A percentile compares a stretch with the other conserved stretches of the same genome.
phyloP scores from a whole-genome alignment of 2,329 filamentous ascomycete genomes.

The Neurospora crassa region DNA sequence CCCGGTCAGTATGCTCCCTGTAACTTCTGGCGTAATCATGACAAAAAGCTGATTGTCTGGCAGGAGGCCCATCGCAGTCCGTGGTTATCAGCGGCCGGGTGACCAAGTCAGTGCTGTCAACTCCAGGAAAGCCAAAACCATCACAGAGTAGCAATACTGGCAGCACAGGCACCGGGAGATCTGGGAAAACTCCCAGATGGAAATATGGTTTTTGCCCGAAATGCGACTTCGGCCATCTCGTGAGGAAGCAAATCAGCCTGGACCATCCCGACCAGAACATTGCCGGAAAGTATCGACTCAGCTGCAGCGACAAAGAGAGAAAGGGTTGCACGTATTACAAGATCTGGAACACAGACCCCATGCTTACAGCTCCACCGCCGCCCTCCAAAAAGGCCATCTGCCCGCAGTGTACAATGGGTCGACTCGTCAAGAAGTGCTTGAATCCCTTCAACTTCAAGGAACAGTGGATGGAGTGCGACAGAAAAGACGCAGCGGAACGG shows the following conservation, averaged over 20 bases:
- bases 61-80: background rate
- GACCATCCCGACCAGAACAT: background rate
- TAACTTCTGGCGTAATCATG: background rate
- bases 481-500: constrained; percentile 1
- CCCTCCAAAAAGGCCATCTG: background rate
- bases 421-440: background rate
- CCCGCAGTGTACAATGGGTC: constrained; percentile 1
- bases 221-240: constrained; percentile 8
- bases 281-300: background rate
- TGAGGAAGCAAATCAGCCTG: constrained; percentile 7
- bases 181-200: background rate
- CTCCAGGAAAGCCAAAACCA: constrained; percentile 1
- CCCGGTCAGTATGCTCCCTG: background rate
- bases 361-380: background rate
- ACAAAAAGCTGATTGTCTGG: background rate
- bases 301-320: constrained; percentile 3
- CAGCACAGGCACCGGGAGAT: background rate
- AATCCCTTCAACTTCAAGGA: constrained; percentile 3
- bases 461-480: constrained; percentile 1
- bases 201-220: constrained; percentile 11
- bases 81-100: constrained; percentile 1
- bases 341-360: background rate
- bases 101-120: background rate
- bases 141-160: background rate
- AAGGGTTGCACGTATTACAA: constrained; percentile 1